Conservation (phyloP, 129 eudicot species). For the Glebionis coronaria region DNA sequence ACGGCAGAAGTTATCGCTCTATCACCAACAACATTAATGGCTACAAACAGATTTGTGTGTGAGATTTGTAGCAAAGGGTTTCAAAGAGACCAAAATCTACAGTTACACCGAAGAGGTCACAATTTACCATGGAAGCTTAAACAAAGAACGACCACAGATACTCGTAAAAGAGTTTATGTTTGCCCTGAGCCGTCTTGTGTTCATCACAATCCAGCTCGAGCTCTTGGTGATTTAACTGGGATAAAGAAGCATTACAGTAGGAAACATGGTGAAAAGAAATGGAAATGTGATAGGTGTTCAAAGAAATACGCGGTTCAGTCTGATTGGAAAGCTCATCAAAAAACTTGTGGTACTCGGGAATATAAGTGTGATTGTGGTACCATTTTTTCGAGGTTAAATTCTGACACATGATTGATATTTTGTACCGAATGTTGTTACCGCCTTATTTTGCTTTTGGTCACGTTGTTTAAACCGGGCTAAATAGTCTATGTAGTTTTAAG, state of each 20-base stretch:
- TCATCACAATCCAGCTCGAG: conserved; percentile 59
- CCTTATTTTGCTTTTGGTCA: too few relatives aligned
- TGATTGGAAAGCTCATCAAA: conserved; percentile 26
- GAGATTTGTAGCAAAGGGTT: conserved; percentile 72
- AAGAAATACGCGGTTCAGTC: conserved; percentile 27
- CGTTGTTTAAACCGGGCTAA: too few relatives aligned
- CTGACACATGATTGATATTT: too few relatives aligned
- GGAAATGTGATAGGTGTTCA: conserved; percentile 25
- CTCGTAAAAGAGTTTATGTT: conserved; percentile 20
- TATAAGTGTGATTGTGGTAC: conserved; percentile 27
- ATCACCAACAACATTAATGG: conserved; percentile 71
- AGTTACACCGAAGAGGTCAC: conserved; percentile 24
- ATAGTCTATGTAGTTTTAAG: too few relatives aligned
- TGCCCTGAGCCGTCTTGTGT: conserved; percentile 67
- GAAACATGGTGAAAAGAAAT: conserved; percentile 26
- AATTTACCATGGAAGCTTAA: conserved; percentile 22
- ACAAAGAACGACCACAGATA: conserved; percentile 13
- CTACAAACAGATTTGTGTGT: conserved; percentile 67
- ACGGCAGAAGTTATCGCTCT: conserved; percentile 68
- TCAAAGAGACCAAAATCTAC: conserved; percentile 68
- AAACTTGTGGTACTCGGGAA: conserved; percentile 26
- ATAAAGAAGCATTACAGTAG: conserved; percentile 56
- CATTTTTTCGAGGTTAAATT: conserved; percentile 23
- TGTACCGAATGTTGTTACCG: too few relatives aligned
- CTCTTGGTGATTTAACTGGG: conserved; percentile 67